Evolutionary conservation across 2,329 filamentous ascomycete genomes (phyloP), one percentile per base, ranked within the genome.

Genomic region (Xylaria sp.): DNA sequence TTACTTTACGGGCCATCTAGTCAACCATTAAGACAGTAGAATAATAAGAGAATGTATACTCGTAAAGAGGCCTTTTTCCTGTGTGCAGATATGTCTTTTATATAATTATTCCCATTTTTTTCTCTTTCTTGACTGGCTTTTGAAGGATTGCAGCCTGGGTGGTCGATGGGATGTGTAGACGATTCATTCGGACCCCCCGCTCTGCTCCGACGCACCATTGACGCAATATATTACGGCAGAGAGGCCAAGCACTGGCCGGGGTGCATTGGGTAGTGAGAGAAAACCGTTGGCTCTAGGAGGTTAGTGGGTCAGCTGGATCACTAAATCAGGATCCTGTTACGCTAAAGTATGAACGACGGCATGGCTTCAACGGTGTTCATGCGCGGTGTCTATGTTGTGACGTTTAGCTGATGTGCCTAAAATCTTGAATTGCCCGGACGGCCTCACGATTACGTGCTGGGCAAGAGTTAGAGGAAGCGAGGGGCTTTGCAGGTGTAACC

Each of bases 191-290:
- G n/a, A n/a, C n/a, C n/a, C n/a, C n/a, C n/a, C n/a, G n/a, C n/a
- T n/a, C n/a, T n/a, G n/a, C 17, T 9, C n/a, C 45, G 12, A 57
- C 47, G 33, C 12, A 57, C 23, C 23, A 23, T 43, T 58, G 46
- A 58, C 56, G 56, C 38, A 58, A 51, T 15, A 15, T 21, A 50
- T 40, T 57, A 49, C 25, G 12, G 33, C 35, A 37, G 31, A 21
- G 21, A 37, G 11, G 49, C 15, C 17, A 50, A 51, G n/a, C 15
- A 25, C 12, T n/a, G 21, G 37, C 11, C 15, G 17, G 25, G 21
- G 19, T 15, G 4, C 19, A 4, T 12, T 25, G n/a, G n/a, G 15
- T 21, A 38, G 21, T 25, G 53, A 2, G 40, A 37, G 45, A 31
- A 21, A 38, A 25, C 17, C 6, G 19, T 25, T 57, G 47, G 43